Percentiles rank a stretch among this genome's conserved stretches.
phyloP scores from a whole-genome alignment of 441 rosid species.

The Flueggea neowawraea region DNA sequence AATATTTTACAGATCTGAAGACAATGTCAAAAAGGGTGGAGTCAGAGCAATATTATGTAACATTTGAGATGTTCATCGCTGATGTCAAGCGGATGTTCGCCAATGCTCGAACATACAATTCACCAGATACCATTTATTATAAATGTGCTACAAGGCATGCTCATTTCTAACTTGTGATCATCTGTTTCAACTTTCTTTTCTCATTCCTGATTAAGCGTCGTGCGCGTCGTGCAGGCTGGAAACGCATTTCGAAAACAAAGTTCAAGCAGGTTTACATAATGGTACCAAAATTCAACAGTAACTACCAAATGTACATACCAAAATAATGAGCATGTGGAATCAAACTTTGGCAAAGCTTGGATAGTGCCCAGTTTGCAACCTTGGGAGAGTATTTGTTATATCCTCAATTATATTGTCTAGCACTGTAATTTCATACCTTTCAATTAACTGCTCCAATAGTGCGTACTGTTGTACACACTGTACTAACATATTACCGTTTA shows the following conservation, averaged over 20 bases:
- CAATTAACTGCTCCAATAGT: no score
- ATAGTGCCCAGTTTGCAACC: no score
- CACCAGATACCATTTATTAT: constrained; percentile 88
- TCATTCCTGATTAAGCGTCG: background rate
- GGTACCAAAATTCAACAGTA: constrained; percentile 68
- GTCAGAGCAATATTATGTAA: constrained; percentile 89
- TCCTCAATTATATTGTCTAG: no score
- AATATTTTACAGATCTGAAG: constrained; percentile 65
- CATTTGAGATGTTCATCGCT: constrained; percentile 95
- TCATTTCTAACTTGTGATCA: background rate
- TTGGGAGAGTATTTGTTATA: no score
- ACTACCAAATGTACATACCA: background rate
- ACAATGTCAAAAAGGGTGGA: constrained; percentile 90
- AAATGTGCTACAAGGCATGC: constrained; percentile 84
- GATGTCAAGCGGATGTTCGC: constrained; percentile 94
- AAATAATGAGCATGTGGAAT: background rate
- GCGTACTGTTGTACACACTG: no score
- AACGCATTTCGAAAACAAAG: constrained; percentile 72
- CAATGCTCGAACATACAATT: constrained; percentile 86
- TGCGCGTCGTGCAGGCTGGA: constrained; percentile 60
- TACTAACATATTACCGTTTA: no score
- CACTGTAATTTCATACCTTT: no score
- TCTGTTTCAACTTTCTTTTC: background rate
- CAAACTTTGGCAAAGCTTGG: background rate
- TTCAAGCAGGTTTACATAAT: constrained; percentile 78